Conservation (phyloP, 441 rosid genomes). For the Gossypium davidsonii region DNA sequence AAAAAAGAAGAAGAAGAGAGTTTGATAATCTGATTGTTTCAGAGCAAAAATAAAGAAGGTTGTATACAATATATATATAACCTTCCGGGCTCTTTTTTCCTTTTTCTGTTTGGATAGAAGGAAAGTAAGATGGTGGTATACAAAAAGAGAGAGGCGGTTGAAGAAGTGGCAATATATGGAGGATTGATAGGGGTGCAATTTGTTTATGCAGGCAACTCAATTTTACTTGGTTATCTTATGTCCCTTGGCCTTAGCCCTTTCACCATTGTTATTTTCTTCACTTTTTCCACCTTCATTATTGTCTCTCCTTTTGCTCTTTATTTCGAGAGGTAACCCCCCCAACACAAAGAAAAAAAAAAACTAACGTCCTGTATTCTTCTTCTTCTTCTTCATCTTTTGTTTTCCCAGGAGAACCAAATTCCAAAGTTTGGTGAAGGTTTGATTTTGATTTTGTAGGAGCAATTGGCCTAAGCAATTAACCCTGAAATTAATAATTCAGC, state of each 20-base stretch:
- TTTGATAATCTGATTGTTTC: neutral
- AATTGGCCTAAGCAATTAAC: constrained; percentile 59
- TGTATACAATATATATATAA: neutral
- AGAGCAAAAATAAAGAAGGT: neutral
- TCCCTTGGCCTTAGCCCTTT: constrained; percentile 64
- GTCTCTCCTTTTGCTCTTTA: constrained; percentile 59
- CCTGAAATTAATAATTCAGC: constrained; percentile 49
- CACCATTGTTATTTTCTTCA: constrained; percentile 61
- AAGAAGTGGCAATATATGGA: constrained; percentile 46
- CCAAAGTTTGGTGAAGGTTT: neutral
- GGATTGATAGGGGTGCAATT: constrained; percentile 61
- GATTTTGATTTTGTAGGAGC: constrained; percentile 38
- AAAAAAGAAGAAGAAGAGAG: neutral
- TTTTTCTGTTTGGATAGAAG: neutral
- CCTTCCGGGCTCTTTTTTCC: neutral
- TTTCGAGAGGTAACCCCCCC: constrained; percentile 56
- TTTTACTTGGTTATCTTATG: constrained; percentile 69
- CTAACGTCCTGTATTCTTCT: neutral
- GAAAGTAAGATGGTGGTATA: constrained; percentile 18
- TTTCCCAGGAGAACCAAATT: neutral
- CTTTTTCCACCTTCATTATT: constrained; percentile 61
- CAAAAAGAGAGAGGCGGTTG: constrained; percentile 37
- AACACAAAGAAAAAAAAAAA: neutral
- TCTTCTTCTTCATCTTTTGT: neutral
- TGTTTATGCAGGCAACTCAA: constrained; percentile 52